Evolutionary conservation across 2,329 filamentous ascomycete genomes (phyloP).

Genomic region (Dactylella cylindrospora): DNA sequence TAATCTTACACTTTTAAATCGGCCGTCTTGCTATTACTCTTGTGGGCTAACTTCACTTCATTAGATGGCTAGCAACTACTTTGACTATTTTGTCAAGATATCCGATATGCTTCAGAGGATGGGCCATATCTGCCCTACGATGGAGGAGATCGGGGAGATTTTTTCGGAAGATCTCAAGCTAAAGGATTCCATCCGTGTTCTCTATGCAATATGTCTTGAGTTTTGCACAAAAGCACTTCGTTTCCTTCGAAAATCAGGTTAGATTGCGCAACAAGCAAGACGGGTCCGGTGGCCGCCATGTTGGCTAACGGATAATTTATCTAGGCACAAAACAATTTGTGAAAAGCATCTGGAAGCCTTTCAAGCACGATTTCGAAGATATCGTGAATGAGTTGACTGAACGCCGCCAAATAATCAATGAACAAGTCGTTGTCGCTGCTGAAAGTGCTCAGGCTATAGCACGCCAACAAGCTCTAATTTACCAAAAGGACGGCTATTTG

Average conservation of each 20-base stretch:
- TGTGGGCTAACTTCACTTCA: neutral
- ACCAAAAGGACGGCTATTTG: slow-evolving; percentile 4
- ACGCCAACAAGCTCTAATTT: slow-evolving; percentile 2
- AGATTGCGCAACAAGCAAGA: too few relatives aligned
- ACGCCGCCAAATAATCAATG: neutral
- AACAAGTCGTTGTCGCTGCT: neutral
- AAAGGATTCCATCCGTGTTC: slow-evolving; percentile 6
- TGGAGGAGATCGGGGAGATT: slow-evolving; percentile 6
- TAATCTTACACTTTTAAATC: too few relatives aligned
- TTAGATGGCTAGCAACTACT: slow-evolving; percentile 1
- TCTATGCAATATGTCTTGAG: slow-evolving; percentile 5
- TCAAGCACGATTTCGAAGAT: slow-evolving; percentile 6
- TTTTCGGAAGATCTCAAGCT: slow-evolving; percentile 4
- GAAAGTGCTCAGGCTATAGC: slow-evolving; percentile 1
- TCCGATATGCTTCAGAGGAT: slow-evolving; percentile 4
- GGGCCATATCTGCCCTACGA: slow-evolving; percentile 5
- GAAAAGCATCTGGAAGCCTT: slow-evolving; percentile 7
- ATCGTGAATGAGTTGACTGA: slow-evolving; percentile 3
- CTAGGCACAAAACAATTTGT: slow-evolving; percentile 4
- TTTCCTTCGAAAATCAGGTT: slow-evolving; percentile 12
- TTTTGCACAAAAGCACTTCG: slow-evolving; percentile 1
- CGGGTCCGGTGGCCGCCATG: neutral
- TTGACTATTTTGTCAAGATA: slow-evolving; percentile 7
- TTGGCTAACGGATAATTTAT: neutral
- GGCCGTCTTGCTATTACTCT: neutral